Base-by-base conservation (phyloP, 2,329 filamentous ascomycete genomes). In the Xylariomycetidae sp. region DNA sequence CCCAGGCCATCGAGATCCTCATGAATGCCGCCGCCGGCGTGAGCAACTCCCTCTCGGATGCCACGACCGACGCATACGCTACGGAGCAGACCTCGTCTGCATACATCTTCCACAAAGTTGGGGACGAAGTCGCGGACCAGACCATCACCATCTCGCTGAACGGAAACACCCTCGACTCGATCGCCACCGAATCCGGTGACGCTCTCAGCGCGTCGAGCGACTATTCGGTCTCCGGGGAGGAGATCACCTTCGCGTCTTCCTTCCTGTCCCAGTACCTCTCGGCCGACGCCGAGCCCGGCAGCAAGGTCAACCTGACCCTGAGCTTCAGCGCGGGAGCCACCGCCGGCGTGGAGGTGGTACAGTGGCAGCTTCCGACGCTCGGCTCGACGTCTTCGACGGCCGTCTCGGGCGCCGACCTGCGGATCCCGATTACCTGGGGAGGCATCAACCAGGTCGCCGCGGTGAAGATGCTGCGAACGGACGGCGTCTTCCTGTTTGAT, bases 31-130 rank as follows among this genome's bases (percentile, higher is more conserved):
- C 54, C 3, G 56, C 59, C 8, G 67, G 67, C 2, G 55, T 59
- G 2, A 42, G 45, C 3, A 80, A 78, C 41, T 63, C 64, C 4
- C 57, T 80, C 0, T 62, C 74, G 0, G 69, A 70, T 25, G 70
- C 67, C 40, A 75, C 73, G 0, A 64, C 61, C 0, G 71, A 79
- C 40, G 55, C 56, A 3, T 45, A 54, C 0, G 65, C 66, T 0
- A 60, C 62, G 0, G 59, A 49, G 3, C 72, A 78, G 42, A 57
- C 42, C 4, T 70, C 64, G 16, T 73, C 69, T 0, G 75, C 76
- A 0, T 75, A 69, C 42, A 55, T 78, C 7, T 78, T 73, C 54
- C 70, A 77, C 45, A 62, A 67, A 41, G 59, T 61, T 6, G 70
- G 72, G 15, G 61, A 61, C 1, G 46, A 53, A 0, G 59, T 75